phyloP scores from a whole-genome alignment of 169 alveolate species.

The Cytauxzoon felis region DNA sequence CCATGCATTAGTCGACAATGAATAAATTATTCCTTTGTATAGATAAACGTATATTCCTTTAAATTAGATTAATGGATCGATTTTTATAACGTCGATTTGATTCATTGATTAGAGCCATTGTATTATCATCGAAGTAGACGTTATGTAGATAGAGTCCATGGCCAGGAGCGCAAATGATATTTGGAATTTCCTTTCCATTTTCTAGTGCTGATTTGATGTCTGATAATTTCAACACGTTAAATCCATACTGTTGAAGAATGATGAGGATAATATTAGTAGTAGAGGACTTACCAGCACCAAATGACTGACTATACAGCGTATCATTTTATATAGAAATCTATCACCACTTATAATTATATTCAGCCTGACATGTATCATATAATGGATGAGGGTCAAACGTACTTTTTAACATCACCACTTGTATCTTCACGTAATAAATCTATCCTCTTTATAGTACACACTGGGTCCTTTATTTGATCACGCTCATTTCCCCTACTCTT shows the following conservation, averaged over 20 bases:
- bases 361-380: slow-evolving; percentile 6
- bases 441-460: slow-evolving; percentile 48
- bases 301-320: slow-evolving; percentile 67
- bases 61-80: slow-evolving; percentile 1
- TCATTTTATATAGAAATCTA: slow-evolving; percentile 71
- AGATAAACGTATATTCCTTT: too few relatives aligned
- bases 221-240: slow-evolving; percentile 13
- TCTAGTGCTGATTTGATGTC: slow-evolving; percentile 27
- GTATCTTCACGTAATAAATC: slow-evolving; percentile 27
- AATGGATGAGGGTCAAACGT: not conserved
- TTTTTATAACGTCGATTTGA: slow-evolving; percentile 7
- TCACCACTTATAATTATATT: slow-evolving; percentile 59
- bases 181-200: slow-evolving; percentile 25
- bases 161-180: slow-evolving; percentile 53
- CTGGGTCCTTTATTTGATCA: slow-evolving; percentile 20
- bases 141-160: slow-evolving; percentile 42
- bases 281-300: slow-evolving; percentile 65
- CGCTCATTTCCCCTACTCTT: slow-evolving; percentile 56
- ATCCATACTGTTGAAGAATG: slow-evolving; percentile 15
- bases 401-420: not conserved
- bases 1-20: too few relatives aligned
- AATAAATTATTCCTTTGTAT: too few relatives aligned
- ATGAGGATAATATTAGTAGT: too few relatives aligned
- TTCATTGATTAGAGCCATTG: slow-evolving; percentile 6
- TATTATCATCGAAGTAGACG: slow-evolving; percentile 28